These are phyloP conservation scores for Polytrichum commune DNA, from an alignment of 225 moss, liverwort and hornwort genomes.

Conservation along the genomic window DNA sequence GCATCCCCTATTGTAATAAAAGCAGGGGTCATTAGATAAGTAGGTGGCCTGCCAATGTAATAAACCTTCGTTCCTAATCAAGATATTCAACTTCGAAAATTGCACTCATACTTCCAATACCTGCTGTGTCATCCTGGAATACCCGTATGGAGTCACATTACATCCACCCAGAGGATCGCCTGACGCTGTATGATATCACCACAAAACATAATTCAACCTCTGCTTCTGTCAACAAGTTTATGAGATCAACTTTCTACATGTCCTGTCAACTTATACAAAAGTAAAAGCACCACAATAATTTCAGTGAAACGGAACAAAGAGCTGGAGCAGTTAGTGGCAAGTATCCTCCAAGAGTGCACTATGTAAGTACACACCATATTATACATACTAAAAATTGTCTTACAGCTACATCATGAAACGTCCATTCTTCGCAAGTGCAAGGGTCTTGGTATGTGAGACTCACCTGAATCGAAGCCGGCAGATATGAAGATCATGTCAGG, in stretches of 20 bases:
- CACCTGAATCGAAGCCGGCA: slow-evolving; percentile 54
- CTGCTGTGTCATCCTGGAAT: slow-evolving; percentile 42
- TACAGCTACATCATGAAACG: background rate
- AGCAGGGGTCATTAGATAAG: no score
- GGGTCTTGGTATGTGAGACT: background rate
- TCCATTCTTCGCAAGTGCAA: no score
- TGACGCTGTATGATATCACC: slow-evolving; percentile 12
- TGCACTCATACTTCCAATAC: slow-evolving; percentile 5
- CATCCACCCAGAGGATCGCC: slow-evolving; percentile 60
- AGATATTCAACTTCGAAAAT: background rate
- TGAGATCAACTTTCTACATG: background rate
- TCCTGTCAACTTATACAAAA: background rate
- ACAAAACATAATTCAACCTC: background rate
- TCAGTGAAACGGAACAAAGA: background rate
- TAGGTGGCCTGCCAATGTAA: no score
- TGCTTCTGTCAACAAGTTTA: background rate
- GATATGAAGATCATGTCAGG: slow-evolving; percentile 55
- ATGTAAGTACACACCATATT: background rate
- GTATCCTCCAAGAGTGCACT: no score
- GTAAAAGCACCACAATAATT: background rate
- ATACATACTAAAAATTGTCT: background rate
- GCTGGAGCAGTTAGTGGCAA: background rate
- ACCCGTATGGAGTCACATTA: slow-evolving; percentile 45
- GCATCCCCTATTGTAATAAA: no score
- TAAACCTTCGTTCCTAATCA: no score